Evolutionary conservation across 805 yeast species (phyloP).

Genomic region (Suhomyces faveliae): DNA sequence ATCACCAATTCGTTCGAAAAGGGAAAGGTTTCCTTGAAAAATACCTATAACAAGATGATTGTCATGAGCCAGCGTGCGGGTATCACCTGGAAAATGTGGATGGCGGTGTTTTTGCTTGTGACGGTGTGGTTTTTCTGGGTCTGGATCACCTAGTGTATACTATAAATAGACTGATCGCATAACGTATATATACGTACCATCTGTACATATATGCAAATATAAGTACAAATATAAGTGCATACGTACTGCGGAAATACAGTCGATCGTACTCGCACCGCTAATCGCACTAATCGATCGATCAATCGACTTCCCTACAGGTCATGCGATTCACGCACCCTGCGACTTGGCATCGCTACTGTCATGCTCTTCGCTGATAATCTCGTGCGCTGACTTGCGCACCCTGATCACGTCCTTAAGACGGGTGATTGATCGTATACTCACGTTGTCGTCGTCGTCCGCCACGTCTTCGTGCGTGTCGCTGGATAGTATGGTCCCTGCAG

Average conservation of each 20-base stretch:
- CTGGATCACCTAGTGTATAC: constrained; percentile 36
- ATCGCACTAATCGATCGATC: no score
- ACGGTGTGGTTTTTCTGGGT: constrained; percentile 41
- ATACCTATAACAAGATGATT: constrained; percentile 44
- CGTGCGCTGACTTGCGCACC: no score
- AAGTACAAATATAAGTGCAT: no score
- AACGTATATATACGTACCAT: neutral
- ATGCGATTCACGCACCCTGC: no score
- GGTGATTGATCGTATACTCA: constrained; percentile 5
- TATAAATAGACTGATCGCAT: neutral
- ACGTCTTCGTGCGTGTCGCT: neutral
- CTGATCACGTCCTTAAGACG: constrained; percentile 2
- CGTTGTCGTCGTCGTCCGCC: constrained; percentile 3
- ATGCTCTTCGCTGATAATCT: no score
- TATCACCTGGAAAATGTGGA: constrained; percentile 46
- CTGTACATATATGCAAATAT: no score
- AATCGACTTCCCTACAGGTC: no score
- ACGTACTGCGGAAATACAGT: no score
- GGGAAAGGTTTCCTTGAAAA: constrained; percentile 40
- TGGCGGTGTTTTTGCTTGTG: constrained; percentile 36
- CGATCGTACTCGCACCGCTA: no score
- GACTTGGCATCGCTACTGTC: no score
- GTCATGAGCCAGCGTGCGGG: constrained; percentile 48
- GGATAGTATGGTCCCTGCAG: constrained; percentile 11
- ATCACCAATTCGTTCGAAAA: constrained; percentile 39